Conservation (phyloP, 1,284 basidiomycete species). For the Laetiporus sulphureus region DNA sequence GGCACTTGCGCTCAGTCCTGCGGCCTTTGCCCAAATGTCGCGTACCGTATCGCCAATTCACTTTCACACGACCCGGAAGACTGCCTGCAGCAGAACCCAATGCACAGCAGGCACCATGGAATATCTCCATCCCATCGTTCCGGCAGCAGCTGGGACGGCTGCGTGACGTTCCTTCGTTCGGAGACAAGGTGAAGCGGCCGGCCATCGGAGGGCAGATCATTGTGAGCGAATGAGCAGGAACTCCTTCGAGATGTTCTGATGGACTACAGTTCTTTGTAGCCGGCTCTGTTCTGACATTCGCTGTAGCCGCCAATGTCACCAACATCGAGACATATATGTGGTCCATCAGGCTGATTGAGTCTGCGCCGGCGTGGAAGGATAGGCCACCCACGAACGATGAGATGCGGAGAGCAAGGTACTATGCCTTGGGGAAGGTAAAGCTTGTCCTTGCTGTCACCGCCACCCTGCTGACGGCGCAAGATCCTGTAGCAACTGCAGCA, state of each 20-base stretch:
- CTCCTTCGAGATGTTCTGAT: not conserved
- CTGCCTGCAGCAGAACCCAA: not conserved
- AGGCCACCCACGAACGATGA: constrained; percentile 30
- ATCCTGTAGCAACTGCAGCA: constrained; percentile 18
- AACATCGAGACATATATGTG: constrained; percentile 32
- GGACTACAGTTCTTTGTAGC: constrained; percentile 15
- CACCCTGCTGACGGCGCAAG: too few species aligned
- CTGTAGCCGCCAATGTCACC: constrained; percentile 29
- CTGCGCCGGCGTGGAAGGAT: constrained; percentile 10
- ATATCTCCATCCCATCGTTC: constrained; percentile 7
- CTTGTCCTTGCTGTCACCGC: too few species aligned
- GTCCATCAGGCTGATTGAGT: constrained; percentile 16
- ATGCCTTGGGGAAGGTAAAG: constrained; percentile 2
- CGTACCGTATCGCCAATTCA: not conserved
- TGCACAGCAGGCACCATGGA: not conserved
- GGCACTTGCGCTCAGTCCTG: constrained; percentile 1
- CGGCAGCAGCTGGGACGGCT: constrained; percentile 5
- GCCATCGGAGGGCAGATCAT: constrained; percentile 32
- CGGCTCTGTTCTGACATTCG: constrained; percentile 27
- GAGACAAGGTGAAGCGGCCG: constrained; percentile 27
- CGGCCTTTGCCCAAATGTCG: not conserved
- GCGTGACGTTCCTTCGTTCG: constrained; percentile 15
- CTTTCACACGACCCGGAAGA: not conserved
- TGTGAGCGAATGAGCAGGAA: constrained; percentile 22
- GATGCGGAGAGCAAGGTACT: constrained; percentile 15